Percentiles rank a stretch among this genome's conserved stretches.
Conservation (phyloP, 176 grass and related monocot species). For the bread wheat (Triticum aestivum) region IWGSC_CS_RefSeq_v2.1 NC_057812.1:454006294-454006793, state of each 20-base stretch:
- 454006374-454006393: neutral
- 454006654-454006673: neutral
- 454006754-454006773: neutral
- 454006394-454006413: constrained; percentile 3
- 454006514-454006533: constrained; percentile 17
- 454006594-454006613: neutral
- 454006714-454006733: too few species aligned
- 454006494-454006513: neutral
- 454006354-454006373: neutral
- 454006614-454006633: neutral
- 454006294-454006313: neutral
- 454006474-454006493: neutral
- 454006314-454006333: neutral
- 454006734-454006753: too few species aligned
- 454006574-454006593: neutral
- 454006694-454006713: too few species aligned
- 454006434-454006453: constrained; percentile 17
- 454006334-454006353: neutral
- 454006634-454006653: neutral
- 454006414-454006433: neutral
- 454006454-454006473: neutral
- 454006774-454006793: too few species aligned
- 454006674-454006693: too few species aligned
- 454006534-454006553: neutral
- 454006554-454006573: neutral